phyloP scores from a whole-genome alignment of 2,329 filamentous ascomycete species.

The Microthyrium microscopicum region DNA sequence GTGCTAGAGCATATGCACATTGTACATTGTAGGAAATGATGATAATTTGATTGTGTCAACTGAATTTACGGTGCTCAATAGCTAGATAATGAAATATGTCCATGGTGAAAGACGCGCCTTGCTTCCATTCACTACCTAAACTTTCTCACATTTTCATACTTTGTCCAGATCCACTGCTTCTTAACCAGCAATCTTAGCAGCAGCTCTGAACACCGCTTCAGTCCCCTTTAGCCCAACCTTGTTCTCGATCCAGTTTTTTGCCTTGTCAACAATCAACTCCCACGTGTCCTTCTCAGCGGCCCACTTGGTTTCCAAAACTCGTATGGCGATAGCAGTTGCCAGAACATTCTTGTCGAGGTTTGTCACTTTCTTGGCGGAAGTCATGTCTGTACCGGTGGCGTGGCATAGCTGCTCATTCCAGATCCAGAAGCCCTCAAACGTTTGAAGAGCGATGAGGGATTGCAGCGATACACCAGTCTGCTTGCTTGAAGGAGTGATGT shows the following conservation, averaged over 20 bases:
- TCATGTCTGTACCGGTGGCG: conserved; percentile 10
- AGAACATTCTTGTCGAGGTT: conserved; percentile 11
- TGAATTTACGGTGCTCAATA: too few relatives aligned
- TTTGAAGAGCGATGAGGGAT: conserved; percentile 36
- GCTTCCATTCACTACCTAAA: too few relatives aligned
- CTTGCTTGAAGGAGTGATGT: neutral
- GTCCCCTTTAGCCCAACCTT: conserved; percentile 11
- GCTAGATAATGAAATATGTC: too few relatives aligned
- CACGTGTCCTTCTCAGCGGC: conserved; percentile 35
- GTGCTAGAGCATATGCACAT: too few relatives aligned
- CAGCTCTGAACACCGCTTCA: too few relatives aligned
- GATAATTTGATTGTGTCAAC: too few relatives aligned
- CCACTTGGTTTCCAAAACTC: conserved; percentile 32
- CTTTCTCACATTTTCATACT: too few relatives aligned
- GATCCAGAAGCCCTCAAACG: conserved; percentile 38
- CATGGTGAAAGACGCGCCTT: too few relatives aligned
- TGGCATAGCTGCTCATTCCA: conserved; percentile 16
- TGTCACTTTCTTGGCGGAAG: conserved; percentile 6
- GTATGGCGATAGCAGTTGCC: conserved; percentile 28
- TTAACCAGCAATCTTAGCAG: too few relatives aligned
- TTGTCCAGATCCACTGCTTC: too few relatives aligned
- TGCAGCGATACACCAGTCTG: neutral
- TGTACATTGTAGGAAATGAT: too few relatives aligned
- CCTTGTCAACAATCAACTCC: conserved; percentile 49
- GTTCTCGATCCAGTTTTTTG: conserved; percentile 30